Base-by-base conservation (phyloP, 495 filamentous ascomycete species). In the Penicillium longicatenatum region DNA sequence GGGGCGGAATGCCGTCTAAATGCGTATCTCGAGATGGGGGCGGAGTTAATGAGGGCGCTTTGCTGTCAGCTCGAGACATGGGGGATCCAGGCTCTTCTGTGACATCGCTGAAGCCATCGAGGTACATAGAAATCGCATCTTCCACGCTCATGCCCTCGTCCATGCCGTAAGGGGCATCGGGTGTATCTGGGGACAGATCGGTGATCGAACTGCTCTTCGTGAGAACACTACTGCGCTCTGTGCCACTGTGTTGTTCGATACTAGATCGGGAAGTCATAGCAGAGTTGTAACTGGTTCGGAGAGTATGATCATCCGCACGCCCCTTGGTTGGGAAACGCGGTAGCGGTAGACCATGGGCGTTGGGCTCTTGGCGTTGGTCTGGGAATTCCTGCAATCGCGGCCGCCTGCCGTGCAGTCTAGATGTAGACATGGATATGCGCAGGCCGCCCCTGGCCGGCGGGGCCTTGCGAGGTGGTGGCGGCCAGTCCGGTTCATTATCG, bases 51-150 rank as follows among this genome's bases (percentile, higher is more conserved):
- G 71, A 68, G n/a, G 68, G 66, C 8, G 67, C 59, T 55, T 74
- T 76, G 57, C 58, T 64, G 22, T 69, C 72, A 10, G 60, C 58
- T 26, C 58, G 46, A 12, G 69, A 57, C 14, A 70, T 72, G 4
- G 75, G 74, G 5, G 73, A 76, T 4, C 50, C 59, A 6, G 74
- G 70, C 45, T 78, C 75, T 61, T 79, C 77, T 2, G 77, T 73
- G 39, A 79, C 71, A 45, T 89, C 87, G 53, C 79, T 79, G 73
- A 94, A 93, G 0, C 92, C 91, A 60, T 88, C 85, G 53, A 89
- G 88, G 68, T 97, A 97, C 89, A 97, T 92, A 16, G 87, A 90
- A 73, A 97, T 94, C 8, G 91, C 88, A 76, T 97, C 93, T 61
- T 98, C 93, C 3, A 96, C 83, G 58, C 87, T 96, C 80, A 92